Base-by-base conservation (phyloP, 1,284 basidiomycete species). In the Apiotrichum montevideense region DNA sequence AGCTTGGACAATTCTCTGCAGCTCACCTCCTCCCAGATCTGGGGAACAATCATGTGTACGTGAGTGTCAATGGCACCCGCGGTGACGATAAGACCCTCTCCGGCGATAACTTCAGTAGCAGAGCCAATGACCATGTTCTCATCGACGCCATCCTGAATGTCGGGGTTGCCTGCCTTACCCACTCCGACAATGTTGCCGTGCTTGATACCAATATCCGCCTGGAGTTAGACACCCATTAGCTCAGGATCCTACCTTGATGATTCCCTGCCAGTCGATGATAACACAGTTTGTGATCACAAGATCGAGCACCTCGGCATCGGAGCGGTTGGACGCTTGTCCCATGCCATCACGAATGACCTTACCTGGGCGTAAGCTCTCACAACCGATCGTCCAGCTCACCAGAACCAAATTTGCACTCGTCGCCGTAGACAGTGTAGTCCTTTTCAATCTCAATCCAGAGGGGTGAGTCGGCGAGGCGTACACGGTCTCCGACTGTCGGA, bases 321-420 rank as follows among this genome's bases (percentile, higher is more conserved):
- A 78, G 7, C 86, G 79, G 57, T 88, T 85, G 0, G 88, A 89
- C 0, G 87, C 87, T 75, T 98, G 95, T 6, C 94, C 96, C 88
- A 94, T 94, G 8, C 93, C 93, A 69, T 97, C 94, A n/a, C 93
- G 86, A 51, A 96, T 87, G 0, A 87, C 85, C 77, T 97, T 97
- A 11, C 90, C 88, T 88, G 45, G 29, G 29, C 29, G 61, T 15
- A 29, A 15, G 11, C 10, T 13, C 21, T 62, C 9, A 8, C 15
- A 21, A 21, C 21, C 21, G 21, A 21, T 21, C 21, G 21, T 21
- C 6, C 14, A 21, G 34, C 77, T 64, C 64, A 85, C 90, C 94
- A 68, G 95, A 95, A 11, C 95, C 95, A 69, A 99, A 99, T 76
- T 98, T 98, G 79, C 89, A 87, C 78, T 98, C 96, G 65, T 99